These are phyloP conservation scores for Excoecaria cochinchinensis DNA, from an alignment of 345 rosid genomes.

Conservation along the genomic window DNA sequence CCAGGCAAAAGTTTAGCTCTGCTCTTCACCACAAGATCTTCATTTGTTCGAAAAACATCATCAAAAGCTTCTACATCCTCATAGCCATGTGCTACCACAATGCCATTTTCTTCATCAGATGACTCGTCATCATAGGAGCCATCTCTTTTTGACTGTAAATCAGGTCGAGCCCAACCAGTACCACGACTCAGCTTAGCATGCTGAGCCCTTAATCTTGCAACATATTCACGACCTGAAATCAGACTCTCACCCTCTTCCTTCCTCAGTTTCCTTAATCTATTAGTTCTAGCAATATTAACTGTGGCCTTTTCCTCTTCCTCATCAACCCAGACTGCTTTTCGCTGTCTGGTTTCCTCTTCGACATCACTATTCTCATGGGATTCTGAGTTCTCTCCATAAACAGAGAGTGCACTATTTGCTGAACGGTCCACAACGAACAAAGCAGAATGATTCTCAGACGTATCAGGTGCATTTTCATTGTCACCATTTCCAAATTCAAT, in stretches of 20 bases:
- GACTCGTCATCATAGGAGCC: constrained; percentile 39
- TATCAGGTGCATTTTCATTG: constrained; percentile 27
- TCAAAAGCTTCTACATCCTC: constrained; percentile 42
- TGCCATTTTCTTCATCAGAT: constrained; percentile 49
- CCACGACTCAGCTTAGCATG: constrained; percentile 81
- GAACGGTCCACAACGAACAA: constrained; percentile 60
- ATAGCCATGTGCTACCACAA: constrained; percentile 31
- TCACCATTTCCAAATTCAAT: constrained; percentile 62
- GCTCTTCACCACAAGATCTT: constrained; percentile 74
- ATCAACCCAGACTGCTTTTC: constrained; percentile 83
- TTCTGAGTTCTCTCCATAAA: constrained; percentile 39
- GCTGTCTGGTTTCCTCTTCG: constrained; percentile 40
- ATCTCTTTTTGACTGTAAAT: constrained; percentile 25
- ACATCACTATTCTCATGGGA: constrained; percentile 33
- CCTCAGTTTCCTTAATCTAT: constrained; percentile 84
- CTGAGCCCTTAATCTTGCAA: constrained; percentile 77
- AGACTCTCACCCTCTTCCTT: constrained; percentile 71
- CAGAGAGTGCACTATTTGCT: constrained; percentile 32
- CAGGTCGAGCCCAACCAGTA: constrained; percentile 82
- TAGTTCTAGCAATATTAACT: constrained; percentile 58
- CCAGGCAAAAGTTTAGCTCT: constrained; percentile 59
- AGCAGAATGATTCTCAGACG: constrained; percentile 40
- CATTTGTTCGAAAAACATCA: constrained; percentile 62
- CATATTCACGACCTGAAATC: constrained; percentile 72
- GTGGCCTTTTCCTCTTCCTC: constrained; percentile 71